Evolutionary conservation across 2,329 filamentous ascomycete genomes (phyloP).

Genomic region (Fusarium abutilonis): DNA sequence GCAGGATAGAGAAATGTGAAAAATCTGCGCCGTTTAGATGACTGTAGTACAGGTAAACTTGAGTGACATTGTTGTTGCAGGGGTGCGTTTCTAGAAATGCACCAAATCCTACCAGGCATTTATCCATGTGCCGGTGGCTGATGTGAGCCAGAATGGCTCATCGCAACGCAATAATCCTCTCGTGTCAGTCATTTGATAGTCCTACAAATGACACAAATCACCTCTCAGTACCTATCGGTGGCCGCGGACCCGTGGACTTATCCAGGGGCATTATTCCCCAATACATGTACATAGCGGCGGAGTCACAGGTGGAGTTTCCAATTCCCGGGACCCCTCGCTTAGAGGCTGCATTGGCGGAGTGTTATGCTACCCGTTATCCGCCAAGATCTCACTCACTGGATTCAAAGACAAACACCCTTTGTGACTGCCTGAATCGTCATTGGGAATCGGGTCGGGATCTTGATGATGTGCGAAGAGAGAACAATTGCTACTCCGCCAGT

Average conservation of each 20-base stretch:
- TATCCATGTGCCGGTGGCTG: conserved; percentile 15
- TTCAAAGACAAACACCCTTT: conserved; percentile 10
- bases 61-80: too few relatives aligned
- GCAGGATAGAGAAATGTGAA: background rate
- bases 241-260: background rate
- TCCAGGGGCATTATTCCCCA: conserved; percentile 20
- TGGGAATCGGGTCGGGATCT: conserved; percentile 37
- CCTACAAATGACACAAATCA: background rate
- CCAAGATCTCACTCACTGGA: conserved; percentile 9
- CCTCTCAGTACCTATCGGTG: background rate
- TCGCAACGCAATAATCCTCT: background rate
- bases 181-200: background rate
- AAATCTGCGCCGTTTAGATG: conserved; percentile 13
- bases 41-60: conserved; percentile 11
- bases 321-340: conserved; percentile 35
- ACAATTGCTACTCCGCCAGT: background rate
- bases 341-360: conserved; percentile 29
- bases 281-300: conserved; percentile 12
- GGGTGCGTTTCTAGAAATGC: too few relatives aligned
- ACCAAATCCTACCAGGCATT: background rate
- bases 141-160: conserved; percentile 34
- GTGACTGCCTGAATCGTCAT: conserved; percentile 7
- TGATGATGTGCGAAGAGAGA: conserved; percentile 32
- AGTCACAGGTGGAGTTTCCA: conserved; percentile 25
- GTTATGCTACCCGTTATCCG: conserved; percentile 34